These are phyloP conservation scores for Trichophyton simii DNA, from an alignment of 2,329 filamentous ascomycete genomes.

Conservation along the genomic window DNA sequence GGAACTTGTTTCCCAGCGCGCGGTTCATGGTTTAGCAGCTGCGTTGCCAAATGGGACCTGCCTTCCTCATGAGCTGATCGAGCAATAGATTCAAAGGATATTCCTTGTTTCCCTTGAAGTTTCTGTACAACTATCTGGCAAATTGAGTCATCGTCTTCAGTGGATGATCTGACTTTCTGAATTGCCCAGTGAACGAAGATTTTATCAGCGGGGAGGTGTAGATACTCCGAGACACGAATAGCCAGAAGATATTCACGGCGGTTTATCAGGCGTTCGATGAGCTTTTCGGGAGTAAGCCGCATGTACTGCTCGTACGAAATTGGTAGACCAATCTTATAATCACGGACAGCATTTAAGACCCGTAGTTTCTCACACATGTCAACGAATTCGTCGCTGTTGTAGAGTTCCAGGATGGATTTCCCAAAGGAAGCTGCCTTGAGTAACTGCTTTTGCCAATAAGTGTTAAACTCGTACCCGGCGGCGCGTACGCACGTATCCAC, in stretches of 20 bases:
- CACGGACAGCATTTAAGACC: constrained; percentile 82
- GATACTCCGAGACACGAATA: constrained; percentile 73
- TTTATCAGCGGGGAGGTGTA: constrained; percentile 71
- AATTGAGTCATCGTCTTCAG: constrained; percentile 76
- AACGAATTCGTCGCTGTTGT: constrained; percentile 97
- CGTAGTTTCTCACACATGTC: constrained; percentile 93
- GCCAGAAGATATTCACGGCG: constrained; percentile 85
- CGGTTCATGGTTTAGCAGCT: constrained; percentile 84
- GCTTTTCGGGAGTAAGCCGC: constrained; percentile 72
- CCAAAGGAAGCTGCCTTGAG: constrained; percentile 96
- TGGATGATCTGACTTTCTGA: constrained; percentile 75
- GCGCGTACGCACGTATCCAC: constrained; percentile 90
- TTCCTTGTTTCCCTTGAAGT: constrained; percentile 74
- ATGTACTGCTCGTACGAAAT: constrained; percentile 90
- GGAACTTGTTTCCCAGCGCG: constrained; percentile 93
- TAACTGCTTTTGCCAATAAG: constrained; percentile 87
- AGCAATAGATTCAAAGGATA: constrained; percentile 92
- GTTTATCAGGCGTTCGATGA: constrained; percentile 77
- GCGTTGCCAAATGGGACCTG: constrained; percentile 72
- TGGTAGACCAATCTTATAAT: constrained; percentile 80
- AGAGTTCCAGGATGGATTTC: constrained; percentile 92
- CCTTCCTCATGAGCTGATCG: constrained; percentile 90
- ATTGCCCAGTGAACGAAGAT: constrained; percentile 97
- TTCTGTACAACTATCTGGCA: constrained; percentile 78
- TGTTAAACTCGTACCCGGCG: constrained; percentile 79